Percentiles rank a stretch among this genome's conserved stretches.
Evolutionary conservation across 257 asterid genomes (phyloP).

Genomic region (Solanum stenotomum): DNA sequence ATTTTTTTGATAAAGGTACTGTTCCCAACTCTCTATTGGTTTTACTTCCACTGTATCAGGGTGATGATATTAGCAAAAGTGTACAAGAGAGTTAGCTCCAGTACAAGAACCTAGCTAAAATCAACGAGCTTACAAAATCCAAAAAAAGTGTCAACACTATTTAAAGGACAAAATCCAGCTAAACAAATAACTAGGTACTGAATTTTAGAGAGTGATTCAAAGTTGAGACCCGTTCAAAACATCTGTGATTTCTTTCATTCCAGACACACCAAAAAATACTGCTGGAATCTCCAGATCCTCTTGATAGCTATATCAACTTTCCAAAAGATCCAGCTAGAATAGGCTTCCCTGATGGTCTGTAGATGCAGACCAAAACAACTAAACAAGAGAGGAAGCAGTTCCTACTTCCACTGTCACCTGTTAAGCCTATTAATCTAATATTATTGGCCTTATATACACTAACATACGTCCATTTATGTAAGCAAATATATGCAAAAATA

Average conservation of each 20-base stretch:
- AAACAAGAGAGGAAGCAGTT: neutral
- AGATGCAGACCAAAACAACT: neutral
- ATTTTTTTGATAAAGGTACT: neutral
- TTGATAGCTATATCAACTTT: neutral
- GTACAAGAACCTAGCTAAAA: neutral
- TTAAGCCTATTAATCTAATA: neutral
- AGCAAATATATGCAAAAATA: neutral
- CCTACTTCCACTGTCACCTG: neutral
- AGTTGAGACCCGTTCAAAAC: neutral
- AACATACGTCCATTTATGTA: neutral
- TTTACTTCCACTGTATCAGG: neutral
- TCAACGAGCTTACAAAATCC: neutral
- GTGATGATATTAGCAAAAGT: neutral
- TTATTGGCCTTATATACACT: neutral
- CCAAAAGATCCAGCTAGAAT: neutral
- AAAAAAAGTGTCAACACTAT: neutral
- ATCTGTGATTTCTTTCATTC: neutral
- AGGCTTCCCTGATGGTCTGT: neutral
- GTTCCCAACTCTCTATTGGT: neutral
- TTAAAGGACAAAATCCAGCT: neutral
- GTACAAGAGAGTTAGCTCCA: neutral
- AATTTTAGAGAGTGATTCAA: neutral
- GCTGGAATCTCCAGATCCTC: neutral
- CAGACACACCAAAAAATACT: neutral
- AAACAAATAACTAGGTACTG: neutral